Evolutionary conservation across 179 eudicot species (phyloP).

Genomic region (Pouteria campechiana): DNA sequence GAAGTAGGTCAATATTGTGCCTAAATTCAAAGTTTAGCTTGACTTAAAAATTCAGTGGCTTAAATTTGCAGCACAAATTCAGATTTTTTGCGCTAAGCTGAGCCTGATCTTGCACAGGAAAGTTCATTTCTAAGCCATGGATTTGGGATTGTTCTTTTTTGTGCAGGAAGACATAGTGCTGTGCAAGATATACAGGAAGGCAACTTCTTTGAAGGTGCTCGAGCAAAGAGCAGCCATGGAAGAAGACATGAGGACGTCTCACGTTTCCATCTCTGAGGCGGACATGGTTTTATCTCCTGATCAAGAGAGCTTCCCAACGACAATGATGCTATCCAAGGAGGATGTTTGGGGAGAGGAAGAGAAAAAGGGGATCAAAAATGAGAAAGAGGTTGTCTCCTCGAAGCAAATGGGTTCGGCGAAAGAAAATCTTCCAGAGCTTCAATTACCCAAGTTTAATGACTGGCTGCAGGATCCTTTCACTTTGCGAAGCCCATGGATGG

Average conservation of each 20-base stretch:
- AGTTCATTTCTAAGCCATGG: too few species aligned
- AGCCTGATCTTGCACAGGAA: too few species aligned
- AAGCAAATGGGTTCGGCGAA: slow-evolving; percentile 7
- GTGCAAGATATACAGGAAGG: slow-evolving; percentile 69
- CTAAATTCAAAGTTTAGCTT: too few species aligned
- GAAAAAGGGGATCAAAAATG: background rate
- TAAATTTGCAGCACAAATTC: too few species aligned
- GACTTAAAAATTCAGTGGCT: too few species aligned
- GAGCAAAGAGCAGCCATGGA: slow-evolving; percentile 69
- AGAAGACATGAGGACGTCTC: slow-evolving; percentile 16
- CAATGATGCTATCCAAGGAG: slow-evolving; percentile 1
- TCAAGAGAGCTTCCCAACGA: slow-evolving; percentile 10
- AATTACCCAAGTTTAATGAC: slow-evolving; percentile 34
- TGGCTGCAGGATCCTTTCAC: slow-evolving; percentile 41
- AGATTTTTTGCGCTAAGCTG: too few species aligned
- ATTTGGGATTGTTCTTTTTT: too few species aligned
- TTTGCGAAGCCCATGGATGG: slow-evolving; percentile 59
- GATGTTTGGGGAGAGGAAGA: slow-evolving; percentile 18
- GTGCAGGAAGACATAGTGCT: slow-evolving; percentile 45
- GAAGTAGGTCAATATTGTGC: too few species aligned
- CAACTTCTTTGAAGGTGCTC: slow-evolving; percentile 57
- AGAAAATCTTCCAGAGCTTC: slow-evolving; percentile 32
- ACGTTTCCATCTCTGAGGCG: slow-evolving; percentile 22
- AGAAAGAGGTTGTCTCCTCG: background rate
- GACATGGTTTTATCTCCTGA: slow-evolving; percentile 12